Base-by-base conservation (phyloP, 345 rosid species). In the Pistacia integerrima region DNA sequence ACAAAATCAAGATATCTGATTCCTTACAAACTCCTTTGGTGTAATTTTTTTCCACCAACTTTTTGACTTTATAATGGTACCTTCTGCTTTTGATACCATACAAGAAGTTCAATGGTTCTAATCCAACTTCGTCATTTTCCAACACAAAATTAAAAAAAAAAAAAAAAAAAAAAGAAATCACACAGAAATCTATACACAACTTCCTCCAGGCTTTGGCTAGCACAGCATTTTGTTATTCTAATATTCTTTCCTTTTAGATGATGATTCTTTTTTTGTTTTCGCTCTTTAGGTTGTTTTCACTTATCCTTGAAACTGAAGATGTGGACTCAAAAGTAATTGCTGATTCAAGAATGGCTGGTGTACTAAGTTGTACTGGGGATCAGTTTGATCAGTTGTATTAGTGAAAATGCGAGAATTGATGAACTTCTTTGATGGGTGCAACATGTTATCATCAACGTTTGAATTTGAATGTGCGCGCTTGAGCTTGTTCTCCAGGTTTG, bases 301-400 rank as follows among this genome's bases (percentile, higher is more conserved):
- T 84, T 62, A 89, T 20, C 90, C 89, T 66, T 86, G 92, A 74
- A 87, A 88, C 13, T 88, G 88, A 84, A 86, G 81, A 80, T 83
- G 81, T 65, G 87, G 89, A 75, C 84, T 85, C 81, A 87, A 68
- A 28, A 89, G 77, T 49, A 90, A 74, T 48, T 86, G 85, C 78
- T 88, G 95, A 73, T 83, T 85, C 81, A 84, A 80, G 80, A 85
- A 81, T 64, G 86, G 20, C 71, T 83, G 88, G 79, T 79, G 88
- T 58, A 85, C 73, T 56, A 83, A 85, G 82, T 57, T 83, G 84
- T 82, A 79, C 70, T 84, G 90, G 52, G 81, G 54, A 68, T 84
- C 91, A 74, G 65, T 64, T 65, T 85, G 90, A 69, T 59, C 82
- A 60, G 55, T 76, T 74, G 56, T 80, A 74, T 78, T 89, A 57